Evolutionary conservation across 1,284 basidiomycete species (phyloP).

Genomic region (Ustilago sp.): DNA sequence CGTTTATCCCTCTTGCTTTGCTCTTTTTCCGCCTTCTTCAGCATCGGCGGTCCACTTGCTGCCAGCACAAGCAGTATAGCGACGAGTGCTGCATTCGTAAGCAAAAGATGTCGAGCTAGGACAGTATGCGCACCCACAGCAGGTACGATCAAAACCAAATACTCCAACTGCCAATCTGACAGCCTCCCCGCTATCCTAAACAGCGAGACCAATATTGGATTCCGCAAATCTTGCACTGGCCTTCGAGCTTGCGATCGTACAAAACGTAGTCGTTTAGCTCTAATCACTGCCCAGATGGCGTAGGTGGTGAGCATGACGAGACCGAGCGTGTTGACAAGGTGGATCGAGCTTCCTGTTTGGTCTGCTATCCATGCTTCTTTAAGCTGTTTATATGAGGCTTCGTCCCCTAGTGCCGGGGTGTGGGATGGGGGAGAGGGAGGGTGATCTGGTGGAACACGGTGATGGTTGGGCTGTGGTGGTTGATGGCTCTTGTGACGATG

Average conservation of each 20-base stretch:
- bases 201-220: not conserved
- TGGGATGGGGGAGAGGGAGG: not conserved
- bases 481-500: conserved; percentile 29
- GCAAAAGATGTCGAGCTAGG: conserved; percentile 75
- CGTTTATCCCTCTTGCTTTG: conserved; percentile 16
- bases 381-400: conserved; percentile 77
- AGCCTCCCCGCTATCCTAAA: conserved; percentile 1
- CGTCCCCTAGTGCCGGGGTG: not conserved
- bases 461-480: not conserved
- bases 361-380: conserved; percentile 91
- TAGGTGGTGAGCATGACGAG: conserved; percentile 78
- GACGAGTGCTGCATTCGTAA: conserved; percentile 74
- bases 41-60: conserved; percentile 7
- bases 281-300: conserved; percentile 22
- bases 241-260: conserved; percentile 10
- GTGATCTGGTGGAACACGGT: conserved; percentile 8
- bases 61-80: conserved; percentile 1
- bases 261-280: conserved; percentile 29
- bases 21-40: not conserved
- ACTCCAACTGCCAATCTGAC: conserved; percentile 72
- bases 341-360: conserved; percentile 80
- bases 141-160: conserved; percentile 78
- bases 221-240: not conserved
- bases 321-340: conserved; percentile 81
- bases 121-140: conserved; percentile 83